These are phyloP conservation scores for Fusarium sp. DNA, from an alignment of 2,329 filamentous ascomycete species.

Conservation along the genomic window DNA sequence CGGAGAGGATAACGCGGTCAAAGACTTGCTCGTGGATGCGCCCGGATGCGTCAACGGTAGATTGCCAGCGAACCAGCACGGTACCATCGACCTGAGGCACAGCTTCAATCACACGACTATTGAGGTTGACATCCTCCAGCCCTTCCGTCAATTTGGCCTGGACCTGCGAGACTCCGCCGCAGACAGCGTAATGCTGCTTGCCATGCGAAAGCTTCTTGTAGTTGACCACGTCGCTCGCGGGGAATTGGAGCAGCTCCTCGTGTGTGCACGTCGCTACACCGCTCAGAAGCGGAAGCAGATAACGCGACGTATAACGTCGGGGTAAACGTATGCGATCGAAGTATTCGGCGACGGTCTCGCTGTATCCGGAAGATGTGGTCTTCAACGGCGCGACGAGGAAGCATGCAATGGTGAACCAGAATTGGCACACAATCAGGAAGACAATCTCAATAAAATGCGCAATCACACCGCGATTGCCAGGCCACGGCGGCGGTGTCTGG, in stretches of 20 bases:
- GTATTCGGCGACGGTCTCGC: slow-evolving; percentile 61
- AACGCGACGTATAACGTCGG: slow-evolving; percentile 55
- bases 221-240: slow-evolving; percentile 60
- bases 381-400: slow-evolving; percentile 54
- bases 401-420: slow-evolving; percentile 63
- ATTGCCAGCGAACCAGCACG: slow-evolving; percentile 50
- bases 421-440: slow-evolving; percentile 58
- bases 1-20: slow-evolving; percentile 62
- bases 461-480: slow-evolving; percentile 49
- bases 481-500: slow-evolving; percentile 54
- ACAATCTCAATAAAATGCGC: slow-evolving; percentile 54
- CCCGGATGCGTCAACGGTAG: slow-evolving; percentile 11
- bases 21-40: slow-evolving; percentile 50
- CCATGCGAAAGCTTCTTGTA: slow-evolving; percentile 60
- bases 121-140: slow-evolving; percentile 52
- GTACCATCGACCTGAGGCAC: slow-evolving; percentile 32
- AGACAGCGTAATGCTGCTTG: slow-evolving; percentile 61
- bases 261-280: slow-evolving; percentile 65
- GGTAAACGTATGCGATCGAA: slow-evolving; percentile 60
- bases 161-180: slow-evolving; percentile 59
- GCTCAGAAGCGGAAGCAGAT: slow-evolving; percentile 64
- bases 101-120: slow-evolving; percentile 50
- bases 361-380: background rate
- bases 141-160: slow-evolving; percentile 56
- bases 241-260: slow-evolving; percentile 58